These are phyloP conservation scores for Apostasia shenzhenica DNA, from an alignment of 106 monocot genomes.

Conservation along the genomic window DNA sequence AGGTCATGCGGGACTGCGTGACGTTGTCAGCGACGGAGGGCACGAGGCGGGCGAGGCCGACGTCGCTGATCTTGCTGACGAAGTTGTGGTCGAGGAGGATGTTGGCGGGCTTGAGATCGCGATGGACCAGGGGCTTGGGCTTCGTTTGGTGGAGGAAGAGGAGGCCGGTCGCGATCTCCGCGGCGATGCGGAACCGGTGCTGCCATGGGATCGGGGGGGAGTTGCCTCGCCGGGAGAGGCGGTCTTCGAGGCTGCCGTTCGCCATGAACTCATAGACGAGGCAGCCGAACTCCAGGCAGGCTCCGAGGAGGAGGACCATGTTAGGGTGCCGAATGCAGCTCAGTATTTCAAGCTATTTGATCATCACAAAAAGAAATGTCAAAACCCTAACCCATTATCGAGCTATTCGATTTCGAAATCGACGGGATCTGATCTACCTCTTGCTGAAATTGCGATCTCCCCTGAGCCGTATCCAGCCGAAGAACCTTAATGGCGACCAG, in stretches of 20 bases:
- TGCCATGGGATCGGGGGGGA: constrained; percentile 23
- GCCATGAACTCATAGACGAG: constrained; percentile 34
- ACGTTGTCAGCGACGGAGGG: constrained; percentile 17
- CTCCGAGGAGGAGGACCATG: constrained; percentile 28
- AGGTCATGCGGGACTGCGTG: constrained; percentile 27
- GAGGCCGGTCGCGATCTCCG: constrained; percentile 25
- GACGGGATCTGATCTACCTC: constrained; percentile 10
- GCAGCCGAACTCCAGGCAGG: constrained; percentile 28
- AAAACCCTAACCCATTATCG: too few species aligned
- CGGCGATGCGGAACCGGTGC: constrained; percentile 25
- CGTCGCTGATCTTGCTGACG: constrained; percentile 34
- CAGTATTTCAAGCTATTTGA: constrained; percentile 10
- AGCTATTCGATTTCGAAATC: too few species aligned
- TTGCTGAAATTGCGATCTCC: constrained; percentile 43
- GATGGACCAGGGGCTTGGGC: constrained; percentile 21
- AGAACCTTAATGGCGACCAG: constrained; percentile 46
- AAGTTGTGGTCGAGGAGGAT: constrained; percentile 27
- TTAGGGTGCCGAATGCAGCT: constrained; percentile 26
- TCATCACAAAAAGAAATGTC: neutral
- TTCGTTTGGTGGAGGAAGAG: constrained; percentile 34
- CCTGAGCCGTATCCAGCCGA: constrained; percentile 35
- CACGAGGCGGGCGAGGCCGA: constrained; percentile 24
- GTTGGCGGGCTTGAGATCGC: constrained; percentile 31
- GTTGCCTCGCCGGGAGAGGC: constrained; percentile 16
- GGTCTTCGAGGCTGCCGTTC: constrained; percentile 24